phyloP scores from a whole-genome alignment of 1,139 yeast genomes.

The Candida sp. region DNA sequence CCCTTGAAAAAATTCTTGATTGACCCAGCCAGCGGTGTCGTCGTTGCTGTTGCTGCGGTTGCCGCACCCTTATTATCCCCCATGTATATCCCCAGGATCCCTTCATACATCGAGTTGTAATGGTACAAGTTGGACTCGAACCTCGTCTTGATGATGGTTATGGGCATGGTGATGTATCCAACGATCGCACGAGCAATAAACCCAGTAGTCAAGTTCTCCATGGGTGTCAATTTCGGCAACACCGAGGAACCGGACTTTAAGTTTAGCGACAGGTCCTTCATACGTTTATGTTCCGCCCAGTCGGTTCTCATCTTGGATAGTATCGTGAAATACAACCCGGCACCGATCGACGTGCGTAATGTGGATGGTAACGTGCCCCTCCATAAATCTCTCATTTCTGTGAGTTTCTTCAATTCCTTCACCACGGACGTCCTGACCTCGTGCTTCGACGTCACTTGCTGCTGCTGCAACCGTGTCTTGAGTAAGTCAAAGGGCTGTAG shows the following conservation, averaged over 20 bases:
- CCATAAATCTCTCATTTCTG: slow-evolving; percentile 69
- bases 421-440: slow-evolving; percentile 41
- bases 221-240: slow-evolving; percentile 73
- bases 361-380: slow-evolving; percentile 94
- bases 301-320: slow-evolving; percentile 64
- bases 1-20: slow-evolving; percentile 82
- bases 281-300: slow-evolving; percentile 41
- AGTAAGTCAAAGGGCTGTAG: slow-evolving; percentile 91
- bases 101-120: slow-evolving; percentile 69
- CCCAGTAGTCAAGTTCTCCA: slow-evolving; percentile 78
- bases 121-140: slow-evolving; percentile 80
- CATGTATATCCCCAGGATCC: slow-evolving; percentile 58
- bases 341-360: slow-evolving; percentile 87
- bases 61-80: slow-evolving; percentile 18
- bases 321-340: slow-evolving; percentile 82
- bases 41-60: not conserved
- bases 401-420: slow-evolving; percentile 50
- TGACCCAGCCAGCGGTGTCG: slow-evolving; percentile 17
- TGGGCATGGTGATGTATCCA: slow-evolving; percentile 95
- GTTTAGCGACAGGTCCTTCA: slow-evolving; percentile 13
- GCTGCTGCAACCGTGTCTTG: slow-evolving; percentile 91
- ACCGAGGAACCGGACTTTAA: slow-evolving; percentile 25
- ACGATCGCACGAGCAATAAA: slow-evolving; percentile 80
- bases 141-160: slow-evolving; percentile 92
- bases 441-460: slow-evolving; percentile 38